Base-by-base conservation (phyloP, 1,139 yeast genomes). In the Meyerozyma elateridarum region DNA sequence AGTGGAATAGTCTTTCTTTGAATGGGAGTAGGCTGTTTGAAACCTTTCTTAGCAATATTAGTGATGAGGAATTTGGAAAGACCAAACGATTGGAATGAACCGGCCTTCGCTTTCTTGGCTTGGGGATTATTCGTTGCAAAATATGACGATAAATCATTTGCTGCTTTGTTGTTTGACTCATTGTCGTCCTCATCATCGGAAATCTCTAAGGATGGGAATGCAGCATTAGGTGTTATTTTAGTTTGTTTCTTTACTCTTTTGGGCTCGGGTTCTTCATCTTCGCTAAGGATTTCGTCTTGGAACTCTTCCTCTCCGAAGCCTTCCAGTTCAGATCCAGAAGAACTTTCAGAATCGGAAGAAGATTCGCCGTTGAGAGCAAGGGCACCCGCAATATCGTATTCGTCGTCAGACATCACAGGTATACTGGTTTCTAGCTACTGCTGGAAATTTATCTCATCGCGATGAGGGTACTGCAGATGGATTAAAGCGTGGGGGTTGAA, bases 1-100 rank as follows among this genome's bases (percentile, higher is more conserved):
- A 88, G 67, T 1, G 98, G 98, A 36, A 93, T 85, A 3, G 98
- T 81, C 53, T 89, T 89, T 41, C 98, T 72, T 61, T 93, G 99
- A 54, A 93, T 93, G 2, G 99, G 98, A 0, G 99, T 93, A 7
- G 99, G 98, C 45, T 85, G 94, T 47, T 79, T 82, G 62, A 79
- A 93, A 0, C 99, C 99, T 52, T 87, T 89, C 42, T 78, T 79
- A 35, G 77, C 56, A 36, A 93, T 83, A 48, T 88, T 91, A 25
- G 68, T 59, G 35, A 88, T 56, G 9, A 89, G 56, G 36, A 73
- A 66, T 49, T 82, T 83, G 15, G 95, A 81, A 34, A 93, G 68
- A 2, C 97, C 98, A 63, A 91, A 82, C 27, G 95, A 83, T 5
- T 87, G 87, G 64, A 89, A 89, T 22, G 94, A 74, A 28, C 95